Evolutionary conservation across 179 eudicot genomes (phyloP), one percentile per base, ranked within the genome.

Genomic region (Carnegiea gigantea): DNA sequence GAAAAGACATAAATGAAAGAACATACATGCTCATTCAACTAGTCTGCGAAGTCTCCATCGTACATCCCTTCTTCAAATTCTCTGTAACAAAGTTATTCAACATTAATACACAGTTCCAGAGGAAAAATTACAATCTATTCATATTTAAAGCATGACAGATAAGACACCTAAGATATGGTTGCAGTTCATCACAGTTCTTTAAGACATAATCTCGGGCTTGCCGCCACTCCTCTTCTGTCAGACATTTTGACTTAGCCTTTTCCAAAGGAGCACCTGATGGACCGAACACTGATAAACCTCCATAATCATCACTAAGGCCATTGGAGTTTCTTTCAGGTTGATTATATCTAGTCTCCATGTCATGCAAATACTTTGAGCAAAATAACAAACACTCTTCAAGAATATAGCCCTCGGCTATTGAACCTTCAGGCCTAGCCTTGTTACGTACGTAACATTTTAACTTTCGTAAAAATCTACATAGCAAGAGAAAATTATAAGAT

Each of bases 371-470:
- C 59, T n/a, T 49, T 9, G 84, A 84, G 26, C 80, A 88, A 73
- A 79, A 85, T 1, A 53, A 48, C 33, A 75, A 30, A 40, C 79
- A 79, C 44, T 87, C 84, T 51, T 76, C 81, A 5, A 48, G 53
- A 13, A 84, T 67, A 46, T 82, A 79, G 0, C 73, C 85, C 70
- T 84, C 73, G 1, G 1, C 33, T 2, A 30, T 30, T 30, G 33
- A 30, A 30, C 33, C 33, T 30, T 30, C 33, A 1, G 0, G 82
- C 83, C 70, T 64, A 46, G 64, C 46, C 53, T 77, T 80, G 17
- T 84, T 84, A 0, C 72, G 43, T 1, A 88, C 86, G 38, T 67
- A 84, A 2, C 67, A 33, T 24, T 85, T 81, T 1, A 79, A 77
- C 6, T 21, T 78, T 9, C 77, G 44, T 2, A 86, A 3, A n/a